Base-by-base conservation (phyloP, 208 protist species). In the Trypanosoma mega region DNA sequence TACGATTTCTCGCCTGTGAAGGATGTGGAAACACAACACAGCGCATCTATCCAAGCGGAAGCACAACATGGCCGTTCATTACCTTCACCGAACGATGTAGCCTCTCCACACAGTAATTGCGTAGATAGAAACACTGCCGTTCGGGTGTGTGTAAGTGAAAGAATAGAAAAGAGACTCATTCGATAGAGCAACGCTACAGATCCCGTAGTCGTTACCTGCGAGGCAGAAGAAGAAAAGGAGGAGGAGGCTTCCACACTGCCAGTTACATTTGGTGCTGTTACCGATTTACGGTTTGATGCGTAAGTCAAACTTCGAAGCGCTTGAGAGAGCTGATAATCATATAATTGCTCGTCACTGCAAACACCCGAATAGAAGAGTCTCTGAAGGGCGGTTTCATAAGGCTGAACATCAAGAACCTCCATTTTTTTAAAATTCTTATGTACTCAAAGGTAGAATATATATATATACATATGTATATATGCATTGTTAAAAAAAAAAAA, bases 21-120 rank as follows among this genome's bases (percentile, higher is more conserved):
- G 20, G n/a, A n/a, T n/a, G n/a, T n/a, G n/a, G n/a, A n/a, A n/a
- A n/a, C n/a, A n/a, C n/a, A n/a, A n/a, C 78, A 66, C 3, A 94
- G 63, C 11, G 76, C 88, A 2, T 73, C 49, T 6, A 63, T 64
- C 85, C 88, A 94, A 56, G 84, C 77, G 4, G 57, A 48, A 14
- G 76, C 87, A 57, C 81, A 89, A 50, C 67, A 88, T 14, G 88
- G 88, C 0, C 82, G 72, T 24, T 90, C 88, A 50, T 94, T 94
- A n/a, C 88, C 88, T 52, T 90, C 76, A 26, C 88, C 88, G 48
- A 82, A 78, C 0, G 53, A 57, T 3, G 84, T 70, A 1, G 77
- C 78, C 9, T 65, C 70, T 55, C 90, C 85, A 49, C 72, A 84
- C 24, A 94, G 51, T 2, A 92, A 53, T 2, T 76, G 78, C 4